Base-by-base conservation (phyloP, 306 rosid genomes). In the Quillaja saponaria region DNA sequence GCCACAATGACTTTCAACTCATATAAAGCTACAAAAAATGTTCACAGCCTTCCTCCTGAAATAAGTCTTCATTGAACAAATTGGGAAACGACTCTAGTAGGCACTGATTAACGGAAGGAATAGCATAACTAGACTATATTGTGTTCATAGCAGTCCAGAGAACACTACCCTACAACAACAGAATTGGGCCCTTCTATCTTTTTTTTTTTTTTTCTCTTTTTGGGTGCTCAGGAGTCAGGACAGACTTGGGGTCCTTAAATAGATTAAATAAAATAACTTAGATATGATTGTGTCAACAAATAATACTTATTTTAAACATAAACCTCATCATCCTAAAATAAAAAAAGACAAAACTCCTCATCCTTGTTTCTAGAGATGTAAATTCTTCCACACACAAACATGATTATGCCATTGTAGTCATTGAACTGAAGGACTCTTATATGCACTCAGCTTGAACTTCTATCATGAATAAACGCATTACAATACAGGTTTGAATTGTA, bases 401-500 rank as follows among this genome's bases (percentile, higher is more conserved):
- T 61, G 37, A 25, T 1, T 25, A n/a, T n/a, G n/a, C n/a, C n/a
- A n/a, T 52, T 20, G 63, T 19, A 53, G 41, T 47, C 56, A 42
- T 48, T 34, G 21, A 71, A 48, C 58, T 6, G 9, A 49, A 61
- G 67, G 8, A 51, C 20, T 68, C 58, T 31, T 46, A 39, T 7
- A 37, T 37, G 40, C 41, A 41, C 49, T 41, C n/a, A 13, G 44
- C 20, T 44, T n/a, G 64, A 67, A 61, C 69, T 57, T 18, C 42
- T 62, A 56, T 44, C 40, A 52, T 38, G 52, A 55, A 44, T 25
- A 51, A 63, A 49, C n/a, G 14, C 52, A 42, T 57, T 35, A 18
- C 69, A 25, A 76, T 34, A 66, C 40, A 49, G 31, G 56, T 62
- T 19, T 11, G 13, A 48, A 47, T 42, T 37, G n/a, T n/a, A 35